Percentiles rank a stretch among this genome's conserved stretches.
These are phyloP conservation scores for Annulohypoxylon maeteangense DNA, from an alignment of 495 filamentous ascomycete species.

Conservation along the genomic window DNA sequence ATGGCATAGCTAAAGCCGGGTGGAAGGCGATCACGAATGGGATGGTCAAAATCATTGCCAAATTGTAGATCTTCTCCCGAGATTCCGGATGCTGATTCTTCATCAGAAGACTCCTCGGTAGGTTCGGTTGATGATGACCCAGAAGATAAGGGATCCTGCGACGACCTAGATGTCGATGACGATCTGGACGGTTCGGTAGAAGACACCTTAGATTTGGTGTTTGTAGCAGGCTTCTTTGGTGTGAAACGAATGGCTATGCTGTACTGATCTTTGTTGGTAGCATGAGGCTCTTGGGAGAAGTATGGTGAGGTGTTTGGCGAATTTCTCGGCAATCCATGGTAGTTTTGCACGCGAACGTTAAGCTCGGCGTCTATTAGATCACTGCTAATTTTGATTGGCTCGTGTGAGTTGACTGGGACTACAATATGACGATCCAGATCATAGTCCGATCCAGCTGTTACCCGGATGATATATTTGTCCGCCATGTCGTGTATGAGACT, in stretches of 20 bases:
- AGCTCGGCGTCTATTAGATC: slow-evolving; percentile 69
- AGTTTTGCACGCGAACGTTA: slow-evolving; percentile 73
- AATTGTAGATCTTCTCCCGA: slow-evolving; percentile 80
- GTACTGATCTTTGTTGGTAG: slow-evolving; percentile 75
- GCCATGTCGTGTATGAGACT: slow-evolving; percentile 55
- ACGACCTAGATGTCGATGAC: slow-evolving; percentile 6
- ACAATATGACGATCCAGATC: slow-evolving; percentile 70
- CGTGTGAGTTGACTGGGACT: slow-evolving; percentile 75
- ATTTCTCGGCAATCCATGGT: slow-evolving; percentile 65
- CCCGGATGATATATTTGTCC: slow-evolving; percentile 73
- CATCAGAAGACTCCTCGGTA: slow-evolving; percentile 24
- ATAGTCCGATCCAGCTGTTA: slow-evolving; percentile 81
- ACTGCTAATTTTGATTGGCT: slow-evolving; percentile 66
- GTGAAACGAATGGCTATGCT: slow-evolving; percentile 79
- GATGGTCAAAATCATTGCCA: slow-evolving; percentile 91
- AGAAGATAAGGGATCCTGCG: slow-evolving; percentile 9
- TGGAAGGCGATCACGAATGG: slow-evolving; percentile 86
- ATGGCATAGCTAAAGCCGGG: slow-evolving; percentile 85
- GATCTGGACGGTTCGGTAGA: slow-evolving; percentile 24
- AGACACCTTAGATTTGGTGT: background rate
- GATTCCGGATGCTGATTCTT: slow-evolving; percentile 54
- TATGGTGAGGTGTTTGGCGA: slow-evolving; percentile 73
- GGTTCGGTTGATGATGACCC: slow-evolving; percentile 4
- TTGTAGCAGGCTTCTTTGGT: slow-evolving; percentile 63
- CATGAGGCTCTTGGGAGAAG: slow-evolving; percentile 75